Evolutionary conservation across 345 rosid genomes (phyloP), one percentile per base, ranked within the genome.

Genomic region (Eucalyptus regnans): DNA sequence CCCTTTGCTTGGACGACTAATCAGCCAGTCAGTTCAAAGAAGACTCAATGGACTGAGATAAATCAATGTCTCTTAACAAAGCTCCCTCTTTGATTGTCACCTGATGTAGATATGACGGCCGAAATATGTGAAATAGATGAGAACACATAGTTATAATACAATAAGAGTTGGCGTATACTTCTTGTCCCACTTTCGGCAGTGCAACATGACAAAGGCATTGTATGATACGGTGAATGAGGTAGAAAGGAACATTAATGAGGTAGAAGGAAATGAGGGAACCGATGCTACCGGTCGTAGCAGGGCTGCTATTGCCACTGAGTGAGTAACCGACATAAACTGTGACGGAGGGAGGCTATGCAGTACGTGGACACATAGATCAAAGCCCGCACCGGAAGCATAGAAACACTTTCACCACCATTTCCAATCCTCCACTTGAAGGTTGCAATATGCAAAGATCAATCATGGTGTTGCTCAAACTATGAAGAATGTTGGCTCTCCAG

Each of bases 401-500:
- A 87, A 89, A 31, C 89, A 71, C 81, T 81, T 49, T 81, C 90
- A 89, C 90, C 89, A 60, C 89, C 90, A 68, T 17, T 68, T 68
- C 80, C 23, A 68, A 17, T 68, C 80, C 43, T 31, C 43, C 5
- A 51, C 80, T 33, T 68, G 43, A 16, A 68, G 80, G 80, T 80
- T 33, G 86, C 87, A 80, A 43, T 87, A 46, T 9, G 87, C 48
- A 68, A 68, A 68, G 81, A 33, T 33, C 81, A 71, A 18, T 33
- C 81, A 71, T 3, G 12, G 81, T 33, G 46, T 71, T 7, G 41
- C 44, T 33, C 13, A 9, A 58, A 95, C 91, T 1, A 88, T 96
- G 43, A 96, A 93, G 92, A 97, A 95, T 86, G 96, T 95, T 29
- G 98, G 98, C 18, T n/a, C 92, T 84, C 95, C 97, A 3, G 94